These are phyloP conservation scores for Polygonum aviculare DNA, from an alignment of 148 eudicot genomes.

Conservation along the genomic window DNA sequence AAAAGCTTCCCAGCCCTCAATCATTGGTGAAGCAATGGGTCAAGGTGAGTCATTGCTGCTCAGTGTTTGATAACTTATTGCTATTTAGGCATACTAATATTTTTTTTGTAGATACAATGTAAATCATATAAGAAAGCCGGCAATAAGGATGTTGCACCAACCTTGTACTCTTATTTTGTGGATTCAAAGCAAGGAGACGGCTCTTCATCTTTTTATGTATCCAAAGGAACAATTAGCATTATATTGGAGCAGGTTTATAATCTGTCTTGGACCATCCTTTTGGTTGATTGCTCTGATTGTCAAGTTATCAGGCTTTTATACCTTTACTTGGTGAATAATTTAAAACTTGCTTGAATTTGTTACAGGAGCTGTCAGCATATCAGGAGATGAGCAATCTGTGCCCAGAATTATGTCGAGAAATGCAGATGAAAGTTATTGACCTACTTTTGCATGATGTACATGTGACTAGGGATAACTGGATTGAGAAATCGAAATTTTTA, in stretches of 20 bases:
- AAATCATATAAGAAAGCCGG: constrained; percentile 30
- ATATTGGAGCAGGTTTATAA: constrained; percentile 68
- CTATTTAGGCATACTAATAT: constrained; percentile 14
- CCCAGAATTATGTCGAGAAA: constrained; percentile 45
- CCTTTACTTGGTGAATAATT: background rate
- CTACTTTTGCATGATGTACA: constrained; percentile 51
- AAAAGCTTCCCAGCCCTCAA: constrained; percentile 46
- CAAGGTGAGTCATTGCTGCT: constrained; percentile 44
- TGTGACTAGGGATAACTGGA: constrained; percentile 26
- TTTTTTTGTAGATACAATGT: constrained; percentile 46
- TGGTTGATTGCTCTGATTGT: background rate
- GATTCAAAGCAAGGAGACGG: constrained; percentile 15
- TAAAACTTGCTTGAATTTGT: constrained; percentile 16
- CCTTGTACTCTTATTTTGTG: constrained; percentile 39
- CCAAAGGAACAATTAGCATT: constrained; percentile 34
- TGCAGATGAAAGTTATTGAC: constrained; percentile 51
- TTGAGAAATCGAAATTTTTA: constrained; percentile 43
- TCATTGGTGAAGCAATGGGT: constrained; percentile 72
- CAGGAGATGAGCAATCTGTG: constrained; percentile 38
- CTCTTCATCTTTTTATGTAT: constrained; percentile 18
- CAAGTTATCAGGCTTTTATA: background rate
- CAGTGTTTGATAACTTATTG: background rate
- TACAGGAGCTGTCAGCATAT: constrained; percentile 70
- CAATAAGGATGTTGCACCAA: constrained; percentile 21
- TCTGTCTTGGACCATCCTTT: background rate